Conservation (phyloP, 495 filamentous ascomycete species). For the Thermochaetoides thermophila region DNA sequence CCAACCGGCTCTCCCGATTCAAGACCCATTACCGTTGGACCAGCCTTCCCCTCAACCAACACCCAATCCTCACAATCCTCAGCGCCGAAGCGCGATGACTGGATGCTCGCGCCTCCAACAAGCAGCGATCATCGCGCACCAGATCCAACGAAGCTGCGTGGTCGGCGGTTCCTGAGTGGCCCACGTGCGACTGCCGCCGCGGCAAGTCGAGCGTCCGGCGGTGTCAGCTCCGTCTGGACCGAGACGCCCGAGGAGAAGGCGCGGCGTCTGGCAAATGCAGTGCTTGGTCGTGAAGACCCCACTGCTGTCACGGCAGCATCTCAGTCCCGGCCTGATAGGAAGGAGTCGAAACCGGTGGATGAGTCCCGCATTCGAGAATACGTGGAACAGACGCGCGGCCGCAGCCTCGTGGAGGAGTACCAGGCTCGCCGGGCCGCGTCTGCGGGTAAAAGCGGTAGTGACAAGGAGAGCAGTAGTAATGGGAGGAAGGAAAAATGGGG, state of each 20-base stretch:
- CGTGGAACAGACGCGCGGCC: slow-evolving; percentile 39
- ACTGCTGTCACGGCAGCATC: not conserved
- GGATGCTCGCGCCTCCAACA: slow-evolving; percentile 84
- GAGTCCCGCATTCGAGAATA: slow-evolving; percentile 19
- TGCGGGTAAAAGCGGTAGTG: slow-evolving; percentile 2
- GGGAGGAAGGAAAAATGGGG: slow-evolving; percentile 2
- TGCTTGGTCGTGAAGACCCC: slow-evolving; percentile 52
- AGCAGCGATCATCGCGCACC: slow-evolving; percentile 44
- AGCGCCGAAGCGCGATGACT: slow-evolving; percentile 55
- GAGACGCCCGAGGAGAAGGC: slow-evolving; percentile 85
- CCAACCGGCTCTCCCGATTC: slow-evolving; percentile 33
- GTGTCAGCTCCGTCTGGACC: slow-evolving; percentile 61
- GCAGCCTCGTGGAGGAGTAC: slow-evolving; percentile 50
- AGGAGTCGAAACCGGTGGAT: slow-evolving; percentile 4
- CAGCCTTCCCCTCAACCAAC: slow-evolving; percentile 7
- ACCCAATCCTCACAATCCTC: slow-evolving; percentile 11
- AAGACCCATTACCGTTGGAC: slow-evolving; percentile 13
- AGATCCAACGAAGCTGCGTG: slow-evolving; percentile 72
- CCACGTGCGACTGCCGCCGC: slow-evolving; percentile 21
- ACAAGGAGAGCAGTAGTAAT: slow-evolving; percentile 1
- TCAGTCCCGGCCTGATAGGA: too few species aligned
- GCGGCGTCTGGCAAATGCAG: slow-evolving; percentile 62
- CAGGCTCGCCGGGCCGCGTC: slow-evolving; percentile 17
- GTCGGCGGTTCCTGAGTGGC: slow-evolving; percentile 56
- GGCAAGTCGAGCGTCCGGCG: slow-evolving; percentile 23